Base-by-base conservation (phyloP, 2,329 filamentous ascomycete species). In the Arthrobotrys megalospora region DNA sequence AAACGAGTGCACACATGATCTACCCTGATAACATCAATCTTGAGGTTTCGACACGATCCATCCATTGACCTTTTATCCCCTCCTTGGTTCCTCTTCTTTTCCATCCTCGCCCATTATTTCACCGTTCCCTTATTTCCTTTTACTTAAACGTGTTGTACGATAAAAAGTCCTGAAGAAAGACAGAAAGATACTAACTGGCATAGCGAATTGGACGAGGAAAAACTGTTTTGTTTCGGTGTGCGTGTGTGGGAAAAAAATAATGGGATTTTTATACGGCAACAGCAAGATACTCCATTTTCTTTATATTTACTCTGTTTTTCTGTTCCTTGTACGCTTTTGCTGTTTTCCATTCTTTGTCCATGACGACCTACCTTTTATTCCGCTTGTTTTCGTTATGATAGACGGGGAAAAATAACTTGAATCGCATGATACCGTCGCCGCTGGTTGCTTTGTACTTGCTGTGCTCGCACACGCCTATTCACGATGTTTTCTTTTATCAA, bases 141-240 rank as follows among this genome's bases (percentile, higher is more conserved):
- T 60, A 21, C 32, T 50, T 65, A 62, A 66, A 78, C 67, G 75
- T 78, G 75, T 78, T 78, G 75, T 78, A 78, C 75, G 75, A 78
- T 78, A 78, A 78, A 78, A 78, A 78, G 75, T 78, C 75, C 75
- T 72, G 75, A 71, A 78, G 67, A 72, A 78, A 72, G 58, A 72
- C 67, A 72, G 64, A 77, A 60, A 67, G 67, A 71, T 73, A 55
- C 58, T 28, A 47, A 73, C 32, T 47, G 60, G 67, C 67, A 78
- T 71, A 72, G 67, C 75, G 63, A 71, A 66, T 67, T 47, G 67
- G 63, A 72, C 24, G 67, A 72, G 67, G 75, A 72, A 78, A 78
- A 68, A 73, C 24, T 43, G 41, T 70, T 77, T 77, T 60, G 68
- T 77, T 71, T 65, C 62, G 24, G 41, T 62, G 62, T 73, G 69